Conservation (phyloP, 352 stramenopile species). For the Detonula confervacea region DNA sequence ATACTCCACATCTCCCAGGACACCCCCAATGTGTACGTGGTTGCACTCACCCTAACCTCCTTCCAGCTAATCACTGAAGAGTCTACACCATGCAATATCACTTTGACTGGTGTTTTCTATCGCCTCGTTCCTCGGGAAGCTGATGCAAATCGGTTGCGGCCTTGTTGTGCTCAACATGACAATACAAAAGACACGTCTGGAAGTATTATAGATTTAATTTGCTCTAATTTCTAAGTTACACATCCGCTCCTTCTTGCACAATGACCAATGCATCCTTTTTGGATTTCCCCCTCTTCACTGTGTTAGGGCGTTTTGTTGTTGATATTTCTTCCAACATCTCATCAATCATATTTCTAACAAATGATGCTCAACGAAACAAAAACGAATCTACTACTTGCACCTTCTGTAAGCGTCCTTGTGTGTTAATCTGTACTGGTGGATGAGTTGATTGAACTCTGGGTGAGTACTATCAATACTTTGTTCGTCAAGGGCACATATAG, state of each 20-base stretch:
- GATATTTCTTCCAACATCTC: conserved; percentile 7
- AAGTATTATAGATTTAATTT: too few relatives aligned
- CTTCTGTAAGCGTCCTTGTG: background rate
- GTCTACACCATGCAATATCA: background rate
- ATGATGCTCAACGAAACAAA: conserved; percentile 7
- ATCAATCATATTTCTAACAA: conserved; percentile 1
- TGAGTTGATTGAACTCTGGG: conserved; percentile 9
- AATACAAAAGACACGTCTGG: too few relatives aligned
- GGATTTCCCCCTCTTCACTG: background rate
- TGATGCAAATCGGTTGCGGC: too few relatives aligned
- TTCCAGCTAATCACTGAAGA: background rate
- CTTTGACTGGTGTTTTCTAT: background rate
- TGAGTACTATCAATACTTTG: conserved; percentile 18
- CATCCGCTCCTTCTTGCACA: background rate
- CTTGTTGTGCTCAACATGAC: too few relatives aligned
- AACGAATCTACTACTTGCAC: conserved; percentile 4
- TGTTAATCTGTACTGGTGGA: background rate
- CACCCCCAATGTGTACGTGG: conserved; percentile 3
- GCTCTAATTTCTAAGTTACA: too few relatives aligned
- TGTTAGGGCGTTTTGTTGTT: background rate
- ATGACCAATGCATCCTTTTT: background rate
- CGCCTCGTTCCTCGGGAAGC: too few relatives aligned
- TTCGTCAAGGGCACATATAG: conserved; percentile 10
- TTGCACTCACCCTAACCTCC: background rate
- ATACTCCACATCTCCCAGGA: background rate